Percentiles rank a stretch among this genome's conserved stretches.
These are phyloP conservation scores for Chrysoporthe cubensis DNA, from an alignment of 2,329 filamentous ascomycete species.

Conservation along the genomic window DNA sequence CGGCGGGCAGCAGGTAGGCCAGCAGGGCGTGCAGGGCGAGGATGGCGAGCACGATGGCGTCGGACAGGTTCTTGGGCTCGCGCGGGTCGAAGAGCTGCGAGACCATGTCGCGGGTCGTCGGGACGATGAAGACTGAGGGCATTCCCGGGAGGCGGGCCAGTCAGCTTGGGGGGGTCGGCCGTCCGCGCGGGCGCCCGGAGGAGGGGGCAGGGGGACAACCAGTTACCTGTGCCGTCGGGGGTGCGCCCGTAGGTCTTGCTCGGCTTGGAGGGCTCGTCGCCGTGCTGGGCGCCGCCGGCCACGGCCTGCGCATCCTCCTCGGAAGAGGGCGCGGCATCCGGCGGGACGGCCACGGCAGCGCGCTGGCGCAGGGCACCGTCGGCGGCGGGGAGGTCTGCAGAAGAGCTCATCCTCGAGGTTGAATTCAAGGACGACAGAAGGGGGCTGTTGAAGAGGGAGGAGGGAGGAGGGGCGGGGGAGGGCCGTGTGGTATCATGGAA, in stretches of 20 bases:
- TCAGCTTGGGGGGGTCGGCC: neutral
- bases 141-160: neutral
- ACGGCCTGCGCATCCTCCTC: neutral
- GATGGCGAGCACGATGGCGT: slow-evolving; percentile 77
- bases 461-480: slow-evolving; percentile 8
- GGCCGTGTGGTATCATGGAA: slow-evolving; percentile 3
- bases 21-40: slow-evolving; percentile 75
- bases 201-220: slow-evolving; percentile 6
- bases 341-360: slow-evolving; percentile 1
- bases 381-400: slow-evolving; percentile 32
- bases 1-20: slow-evolving; percentile 72
- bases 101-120: slow-evolving; percentile 98
- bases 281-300: slow-evolving; percentile 13
- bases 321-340: slow-evolving; percentile 9
- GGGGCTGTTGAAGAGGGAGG: slow-evolving; percentile 17
- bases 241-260: slow-evolving; percentile 90
- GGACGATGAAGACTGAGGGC: slow-evolving; percentile 86
- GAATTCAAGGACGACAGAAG: slow-evolving; percentile 24
- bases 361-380: slow-evolving; percentile 36
- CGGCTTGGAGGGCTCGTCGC: slow-evolving; percentile 34
- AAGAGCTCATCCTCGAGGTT: slow-evolving; percentile 33
- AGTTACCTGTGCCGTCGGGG: slow-evolving; percentile 82
- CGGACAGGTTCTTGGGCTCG: slow-evolving; percentile 93
- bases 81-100: slow-evolving; percentile 93
- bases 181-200: neutral